These are phyloP conservation scores for Plasmodium blacklocki DNA, from an alignment of 169 alveolate genomes.

Conservation along the genomic window DNA sequence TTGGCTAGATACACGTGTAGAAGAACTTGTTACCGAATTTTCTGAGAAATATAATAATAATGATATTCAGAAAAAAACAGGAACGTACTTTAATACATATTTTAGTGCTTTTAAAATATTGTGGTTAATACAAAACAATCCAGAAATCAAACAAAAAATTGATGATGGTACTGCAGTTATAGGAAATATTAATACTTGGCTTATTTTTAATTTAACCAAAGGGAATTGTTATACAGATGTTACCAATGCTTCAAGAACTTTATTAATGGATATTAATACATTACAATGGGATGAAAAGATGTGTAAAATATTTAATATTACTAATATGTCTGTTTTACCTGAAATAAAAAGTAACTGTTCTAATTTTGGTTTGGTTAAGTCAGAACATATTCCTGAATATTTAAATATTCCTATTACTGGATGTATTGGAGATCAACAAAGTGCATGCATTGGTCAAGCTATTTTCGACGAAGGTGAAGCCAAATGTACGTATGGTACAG, in stretches of 20 bases:
- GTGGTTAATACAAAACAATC: conserved; percentile 89
- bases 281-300: conserved; percentile 90
- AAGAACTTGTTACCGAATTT: conserved; percentile 82
- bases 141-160: conserved; percentile 79
- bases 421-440: conserved; percentile 94
- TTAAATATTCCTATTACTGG: conserved; percentile 90
- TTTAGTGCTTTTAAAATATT: conserved; percentile 88
- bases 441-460: conserved; percentile 94
- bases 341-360: conserved; percentile 81
- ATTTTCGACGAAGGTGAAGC: conserved; percentile 88
- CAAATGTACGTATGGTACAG: conserved; percentile 96
- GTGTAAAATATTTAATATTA: conserved; percentile 83
- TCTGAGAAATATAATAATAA: conserved; percentile 79
- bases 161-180: conserved; percentile 82
- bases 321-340: conserved; percentile 79
- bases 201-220: conserved; percentile 83
- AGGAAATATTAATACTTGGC: conserved; percentile 93
- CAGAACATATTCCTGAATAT: conserved; percentile 75
- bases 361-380: conserved; percentile 80
- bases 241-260: conserved; percentile 95
- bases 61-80: conserved; percentile 88
- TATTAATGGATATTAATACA: conserved; percentile 91
- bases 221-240: conserved; percentile 93
- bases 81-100: conserved; percentile 92
- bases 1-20: conserved; percentile 94